Evolutionary conservation across 2,329 filamentous ascomycete genomes (phyloP).

Genomic region (Pseudopyricularia cyperi): DNA sequence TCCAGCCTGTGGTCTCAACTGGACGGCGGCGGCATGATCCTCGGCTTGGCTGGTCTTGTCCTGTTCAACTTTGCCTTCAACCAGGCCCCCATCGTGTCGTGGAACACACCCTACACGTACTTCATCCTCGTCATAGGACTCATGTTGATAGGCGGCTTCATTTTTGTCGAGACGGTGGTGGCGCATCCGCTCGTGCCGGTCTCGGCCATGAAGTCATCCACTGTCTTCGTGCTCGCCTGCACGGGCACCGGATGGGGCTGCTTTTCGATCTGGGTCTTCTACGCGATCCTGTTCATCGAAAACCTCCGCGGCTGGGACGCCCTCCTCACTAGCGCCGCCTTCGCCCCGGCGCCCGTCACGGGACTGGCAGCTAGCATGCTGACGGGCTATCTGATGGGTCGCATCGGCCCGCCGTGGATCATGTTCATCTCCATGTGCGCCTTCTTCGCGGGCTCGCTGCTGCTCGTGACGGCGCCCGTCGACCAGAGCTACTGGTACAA

Average conservation of each 20-base stretch:
- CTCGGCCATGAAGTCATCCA: slow-evolving; percentile 26
- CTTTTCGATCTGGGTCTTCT: slow-evolving; percentile 28
- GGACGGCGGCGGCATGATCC: slow-evolving; percentile 12
- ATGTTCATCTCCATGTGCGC: slow-evolving; percentile 29
- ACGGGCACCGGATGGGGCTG: slow-evolving; percentile 27
- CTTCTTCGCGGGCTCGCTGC: slow-evolving; percentile 27
- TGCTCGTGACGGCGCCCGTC: slow-evolving; percentile 34
- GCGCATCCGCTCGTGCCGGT: slow-evolving; percentile 39
- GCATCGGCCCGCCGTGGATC: slow-evolving; percentile 23
- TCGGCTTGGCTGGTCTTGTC: slow-evolving; percentile 35
- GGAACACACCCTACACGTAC: slow-evolving; percentile 36
- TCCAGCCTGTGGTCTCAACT: slow-evolving; percentile 13
- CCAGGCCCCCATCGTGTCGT: slow-evolving; percentile 39
- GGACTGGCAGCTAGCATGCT: slow-evolving; percentile 31
- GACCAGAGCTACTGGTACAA: slow-evolving; percentile 52
- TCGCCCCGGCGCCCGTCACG: slow-evolving; percentile 27
- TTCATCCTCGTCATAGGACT: slow-evolving; percentile 36
- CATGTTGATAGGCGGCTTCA: slow-evolving; percentile 34
- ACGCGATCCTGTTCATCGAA: slow-evolving; percentile 23
- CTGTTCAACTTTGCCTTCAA: slow-evolving; percentile 48
- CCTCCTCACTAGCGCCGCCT: slow-evolving; percentile 28
- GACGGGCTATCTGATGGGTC: slow-evolving; percentile 27
- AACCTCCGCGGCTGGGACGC: slow-evolving; percentile 22
- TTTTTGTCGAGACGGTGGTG: slow-evolving; percentile 29
- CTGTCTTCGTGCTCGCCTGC: slow-evolving; percentile 34